These are phyloP conservation scores for Lachnellula hyalina DNA, from an alignment of 2,329 filamentous ascomycete genomes.

Conservation along the genomic window DNA sequence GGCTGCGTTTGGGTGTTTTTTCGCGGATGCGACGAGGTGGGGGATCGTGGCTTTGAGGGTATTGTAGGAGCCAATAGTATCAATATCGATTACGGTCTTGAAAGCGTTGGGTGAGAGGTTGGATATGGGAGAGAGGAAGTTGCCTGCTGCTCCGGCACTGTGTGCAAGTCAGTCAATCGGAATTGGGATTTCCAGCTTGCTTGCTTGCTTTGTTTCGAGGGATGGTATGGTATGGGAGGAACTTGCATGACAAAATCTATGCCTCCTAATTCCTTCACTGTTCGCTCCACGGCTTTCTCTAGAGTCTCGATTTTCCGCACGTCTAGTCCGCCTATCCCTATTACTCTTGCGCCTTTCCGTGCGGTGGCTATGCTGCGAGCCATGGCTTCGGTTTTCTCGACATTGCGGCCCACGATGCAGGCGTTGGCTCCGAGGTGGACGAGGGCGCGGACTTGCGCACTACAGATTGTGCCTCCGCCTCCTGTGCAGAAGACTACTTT, in stretches of 20 bases:
- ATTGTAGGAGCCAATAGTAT: constrained; percentile 89
- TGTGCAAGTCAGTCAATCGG: constrained; percentile 2
- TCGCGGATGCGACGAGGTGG: constrained; percentile 70
- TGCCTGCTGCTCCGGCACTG: constrained; percentile 89
- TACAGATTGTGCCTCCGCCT: constrained; percentile 89
- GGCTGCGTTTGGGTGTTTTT: constrained; percentile 51
- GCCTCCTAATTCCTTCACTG: constrained; percentile 73
- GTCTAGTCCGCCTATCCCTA: constrained; percentile 76
- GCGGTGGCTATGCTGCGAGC: constrained; percentile 79
- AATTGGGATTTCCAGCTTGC: neutral
- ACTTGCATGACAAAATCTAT: constrained; percentile 90
- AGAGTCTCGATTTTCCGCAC: constrained; percentile 71
- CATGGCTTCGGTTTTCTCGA: constrained; percentile 76
- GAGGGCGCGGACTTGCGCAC: constrained; percentile 84
- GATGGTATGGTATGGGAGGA: neutral
- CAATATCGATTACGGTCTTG: constrained; percentile 94
- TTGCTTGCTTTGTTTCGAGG: neutral
- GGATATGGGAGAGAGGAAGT: constrained; percentile 83
- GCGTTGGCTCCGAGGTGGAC: constrained; percentile 89
- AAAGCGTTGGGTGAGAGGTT: constrained; percentile 84
- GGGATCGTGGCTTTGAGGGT: constrained; percentile 89
- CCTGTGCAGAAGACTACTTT: constrained; percentile 95
- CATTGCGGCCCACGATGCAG: constrained; percentile 87
- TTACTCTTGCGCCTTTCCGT: constrained; percentile 72
- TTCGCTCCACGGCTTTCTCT: constrained; percentile 69